phyloP scores from a whole-genome alignment of 2,329 filamentous ascomycete genomes.

The Colletotrichum cereale region DNA sequence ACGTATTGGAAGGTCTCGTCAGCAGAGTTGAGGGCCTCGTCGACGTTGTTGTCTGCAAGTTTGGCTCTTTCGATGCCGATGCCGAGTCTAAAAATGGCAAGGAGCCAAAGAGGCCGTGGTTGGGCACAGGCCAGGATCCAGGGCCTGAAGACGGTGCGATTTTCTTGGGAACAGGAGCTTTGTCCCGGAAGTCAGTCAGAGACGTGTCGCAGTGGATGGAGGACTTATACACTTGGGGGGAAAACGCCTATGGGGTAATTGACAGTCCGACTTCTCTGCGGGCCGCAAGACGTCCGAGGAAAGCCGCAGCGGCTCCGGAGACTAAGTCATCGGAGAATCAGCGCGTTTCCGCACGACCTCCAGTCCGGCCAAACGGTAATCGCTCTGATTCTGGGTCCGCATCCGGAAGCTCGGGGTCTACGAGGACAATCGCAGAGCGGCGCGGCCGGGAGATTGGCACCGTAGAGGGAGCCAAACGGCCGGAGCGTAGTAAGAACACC shows the following conservation, averaged over 20 bases:
- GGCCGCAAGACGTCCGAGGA: conserved; percentile 57
- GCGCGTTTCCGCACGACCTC: background rate
- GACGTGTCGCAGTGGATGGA: conserved; percentile 89
- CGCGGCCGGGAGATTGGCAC: conserved; percentile 39
- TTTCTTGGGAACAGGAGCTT: conserved; percentile 82
- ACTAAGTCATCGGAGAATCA: background rate
- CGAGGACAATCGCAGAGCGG: conserved; percentile 38
- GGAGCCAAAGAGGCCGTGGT: conserved; percentile 66
- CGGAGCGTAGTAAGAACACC: background rate
- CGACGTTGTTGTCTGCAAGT: conserved; percentile 89
- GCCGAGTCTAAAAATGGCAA: conserved; percentile 47
- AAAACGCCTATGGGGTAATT: conserved; percentile 85
- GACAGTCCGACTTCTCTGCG: conserved; percentile 81
- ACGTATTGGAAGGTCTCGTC: conserved; percentile 91
- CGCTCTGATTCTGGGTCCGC: conserved; percentile 31
- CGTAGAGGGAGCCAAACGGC: conserved; percentile 33
- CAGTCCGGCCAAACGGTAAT: conserved; percentile 4
- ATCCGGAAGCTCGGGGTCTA: conserved; percentile 31
- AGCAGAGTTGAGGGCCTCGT: conserved; percentile 84
- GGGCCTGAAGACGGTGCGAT: conserved; percentile 84
- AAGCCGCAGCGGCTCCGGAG: conserved; percentile 37
- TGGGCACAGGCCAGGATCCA: conserved; percentile 78
- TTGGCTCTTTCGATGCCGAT: conserved; percentile 64
- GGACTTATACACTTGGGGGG: conserved; percentile 85
- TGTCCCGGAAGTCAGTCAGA: conserved; percentile 78